phyloP scores from a whole-genome alignment of 1,284 basidiomycete species.

The Butyriboletus appendiculatus region DNA sequence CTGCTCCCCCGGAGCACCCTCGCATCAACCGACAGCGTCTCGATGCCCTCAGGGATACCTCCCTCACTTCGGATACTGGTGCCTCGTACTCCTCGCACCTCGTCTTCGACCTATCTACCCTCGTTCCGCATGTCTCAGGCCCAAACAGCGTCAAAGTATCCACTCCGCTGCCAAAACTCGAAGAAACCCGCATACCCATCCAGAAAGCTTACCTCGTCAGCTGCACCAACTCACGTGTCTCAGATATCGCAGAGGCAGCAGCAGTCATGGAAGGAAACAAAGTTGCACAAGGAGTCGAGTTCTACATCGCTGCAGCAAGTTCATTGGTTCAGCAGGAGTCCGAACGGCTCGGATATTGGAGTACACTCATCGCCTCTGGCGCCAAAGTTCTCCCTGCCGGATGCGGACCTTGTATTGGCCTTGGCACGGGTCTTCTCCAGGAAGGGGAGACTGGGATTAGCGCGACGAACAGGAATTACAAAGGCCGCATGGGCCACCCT shows the following conservation, averaged over 20 bases:
- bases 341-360: slow-evolving; percentile 89
- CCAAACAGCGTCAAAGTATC: slow-evolving; percentile 98
- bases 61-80: slow-evolving; percentile 71
- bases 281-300: slow-evolving; percentile 90
- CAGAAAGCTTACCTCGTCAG: slow-evolving; percentile 99
- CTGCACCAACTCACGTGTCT: slow-evolving; percentile 97
- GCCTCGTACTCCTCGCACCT: slow-evolving; percentile 91
- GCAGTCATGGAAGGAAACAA: slow-evolving; percentile 84
- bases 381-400: slow-evolving; percentile 94
- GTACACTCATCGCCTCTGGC: slow-evolving; percentile 80
- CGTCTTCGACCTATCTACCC: slow-evolving; percentile 88
- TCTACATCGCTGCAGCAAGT: slow-evolving; percentile 96
- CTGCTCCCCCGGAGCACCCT: slow-evolving; percentile 80
- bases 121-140: slow-evolving; percentile 95
- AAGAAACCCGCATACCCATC: slow-evolving; percentile 77
- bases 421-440: slow-evolving; percentile 90
- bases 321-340: slow-evolving; percentile 91
- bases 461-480: slow-evolving; percentile 99
- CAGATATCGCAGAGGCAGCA: slow-evolving; percentile 92
- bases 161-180: slow-evolving; percentile 84
- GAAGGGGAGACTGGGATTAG: slow-evolving; percentile 97
- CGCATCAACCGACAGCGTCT: slow-evolving; percentile 83
- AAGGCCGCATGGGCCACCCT: slow-evolving; percentile 97
- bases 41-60: slow-evolving; percentile 58
- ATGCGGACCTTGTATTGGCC: slow-evolving; percentile 97